Evolutionary conservation across 192 early-diverging fungal genomes (phyloP), one percentile per base, ranked within the genome.

Genomic region (Coemansia sp.): DNA sequence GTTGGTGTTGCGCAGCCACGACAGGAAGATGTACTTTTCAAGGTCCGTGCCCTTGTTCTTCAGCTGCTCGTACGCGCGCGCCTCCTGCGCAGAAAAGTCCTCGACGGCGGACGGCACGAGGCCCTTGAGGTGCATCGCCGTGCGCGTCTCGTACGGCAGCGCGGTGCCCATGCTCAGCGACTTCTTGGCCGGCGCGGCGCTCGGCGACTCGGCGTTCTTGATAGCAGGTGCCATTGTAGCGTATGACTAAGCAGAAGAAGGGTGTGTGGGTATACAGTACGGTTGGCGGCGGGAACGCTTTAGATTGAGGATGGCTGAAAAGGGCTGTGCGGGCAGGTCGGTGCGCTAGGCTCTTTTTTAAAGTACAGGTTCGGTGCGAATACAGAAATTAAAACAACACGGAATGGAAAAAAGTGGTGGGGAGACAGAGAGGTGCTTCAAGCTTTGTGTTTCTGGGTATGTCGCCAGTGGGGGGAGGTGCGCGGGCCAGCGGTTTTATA

Each of bases 21-120:
- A 86, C 69, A 97, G 78, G 75, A 92, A 95, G 36, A 88, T 84
- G 72, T 93, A 93, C 73, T 93, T 91, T 52, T 94, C 91, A 39
- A 97, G 74, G 13, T 85, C 68, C 5, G 84, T 81, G 19, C 83
- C 65, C 78, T 91, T 87, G 69, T 83, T 72, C 39, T 86, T 75
- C 23, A 97, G 73, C 75, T 89, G 87, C 42, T 81, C 71, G 16
- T 90, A 67, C 3, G 89, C 89, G 55, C 92, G 90, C 35, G 83
- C 82, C 61, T 89, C 88, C 73, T 97, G 93, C 11, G 70, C 69
- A 3, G 86, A 84, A 53, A 91, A 79, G 56, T 72, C 85, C 79
- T 94, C 93, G 60, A 92, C 83, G 29, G 81, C 84, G 30, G 85
- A 65, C 8, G 95, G 94, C 4, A 86, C 62, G 36, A 95, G 83